Percentiles rank a stretch among this genome's conserved stretches.
These are phyloP conservation scores for Sporothrix pseudoabietina DNA, from an alignment of 2,329 filamentous ascomycete species.

Conservation along the genomic window DNA sequence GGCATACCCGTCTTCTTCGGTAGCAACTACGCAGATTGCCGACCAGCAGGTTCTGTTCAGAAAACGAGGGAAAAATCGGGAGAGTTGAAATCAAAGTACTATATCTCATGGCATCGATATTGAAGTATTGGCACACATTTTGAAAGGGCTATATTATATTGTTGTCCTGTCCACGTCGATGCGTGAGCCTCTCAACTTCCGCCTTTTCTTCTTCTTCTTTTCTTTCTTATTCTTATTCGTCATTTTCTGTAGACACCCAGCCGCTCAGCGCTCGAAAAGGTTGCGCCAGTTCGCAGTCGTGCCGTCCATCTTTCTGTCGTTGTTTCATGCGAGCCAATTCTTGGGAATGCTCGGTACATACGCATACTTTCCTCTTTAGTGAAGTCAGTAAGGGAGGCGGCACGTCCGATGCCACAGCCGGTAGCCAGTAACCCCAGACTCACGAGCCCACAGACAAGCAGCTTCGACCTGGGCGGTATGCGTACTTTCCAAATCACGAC, in stretches of 20 bases:
- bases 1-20: background rate
- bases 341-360: background rate
- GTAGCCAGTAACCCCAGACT: slow-evolving; percentile 40
- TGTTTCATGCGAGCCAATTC: slow-evolving; percentile 12
- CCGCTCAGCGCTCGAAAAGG: background rate
- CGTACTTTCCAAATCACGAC: slow-evolving; percentile 42
- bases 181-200: background rate
- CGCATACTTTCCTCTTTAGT: background rate
- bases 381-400: slow-evolving; percentile 34
- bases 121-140: background rate
- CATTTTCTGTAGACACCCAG: too few relatives aligned
- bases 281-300: background rate
- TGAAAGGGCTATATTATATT: background rate
- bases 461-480: slow-evolving; percentile 40
- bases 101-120: too few relatives aligned
- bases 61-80: background rate
- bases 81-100: background rate
- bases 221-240: background rate
- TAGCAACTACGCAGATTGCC: background rate
- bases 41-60: background rate
- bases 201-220: background rate
- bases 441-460: slow-evolving; percentile 42
- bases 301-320: background rate
- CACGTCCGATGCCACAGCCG: slow-evolving; percentile 38
- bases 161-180: background rate